phyloP scores from a whole-genome alignment of 176 grass and related monocot genomes.

The Avena insularis region DNA sequence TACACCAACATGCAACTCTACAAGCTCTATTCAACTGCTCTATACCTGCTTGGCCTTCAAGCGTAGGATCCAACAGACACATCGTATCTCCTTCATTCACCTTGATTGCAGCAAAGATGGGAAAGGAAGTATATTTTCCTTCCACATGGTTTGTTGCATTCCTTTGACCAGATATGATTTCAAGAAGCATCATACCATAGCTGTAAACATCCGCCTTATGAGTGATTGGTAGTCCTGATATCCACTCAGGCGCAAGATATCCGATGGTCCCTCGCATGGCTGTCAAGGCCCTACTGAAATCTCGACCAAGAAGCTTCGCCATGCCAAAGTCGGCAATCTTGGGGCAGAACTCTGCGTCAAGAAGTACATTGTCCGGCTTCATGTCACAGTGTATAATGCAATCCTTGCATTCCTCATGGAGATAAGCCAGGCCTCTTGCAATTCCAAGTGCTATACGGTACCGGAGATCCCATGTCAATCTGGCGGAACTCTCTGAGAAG shows the following conservation, averaged over 20 bases:
- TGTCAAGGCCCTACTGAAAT: not conserved
- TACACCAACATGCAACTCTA: not conserved
- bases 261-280: not conserved
- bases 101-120: not conserved
- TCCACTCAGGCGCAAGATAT: not conserved
- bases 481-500: not conserved
- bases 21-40: not conserved
- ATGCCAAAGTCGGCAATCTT: not conserved
- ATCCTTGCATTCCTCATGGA: not conserved
- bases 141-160: not conserved
- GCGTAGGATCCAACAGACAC: not conserved
- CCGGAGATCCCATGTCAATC: not conserved
- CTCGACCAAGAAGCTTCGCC: conserved; percentile 3
- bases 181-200: conserved; percentile 1
- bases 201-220: not conserved
- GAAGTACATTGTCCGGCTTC: not conserved
- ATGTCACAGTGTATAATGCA: conserved; percentile 5
- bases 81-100: not conserved
- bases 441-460: not conserved
- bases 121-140: not conserved
- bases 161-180: not conserved
- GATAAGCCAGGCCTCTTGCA: not conserved
- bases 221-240: not conserved
- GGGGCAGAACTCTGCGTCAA: not conserved
- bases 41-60: not conserved